A percentile compares a stretch with the other conserved stretches of the same genome.
Conservation (phyloP, 257 asterid genomes). For the Echium plantagineum region DNA sequence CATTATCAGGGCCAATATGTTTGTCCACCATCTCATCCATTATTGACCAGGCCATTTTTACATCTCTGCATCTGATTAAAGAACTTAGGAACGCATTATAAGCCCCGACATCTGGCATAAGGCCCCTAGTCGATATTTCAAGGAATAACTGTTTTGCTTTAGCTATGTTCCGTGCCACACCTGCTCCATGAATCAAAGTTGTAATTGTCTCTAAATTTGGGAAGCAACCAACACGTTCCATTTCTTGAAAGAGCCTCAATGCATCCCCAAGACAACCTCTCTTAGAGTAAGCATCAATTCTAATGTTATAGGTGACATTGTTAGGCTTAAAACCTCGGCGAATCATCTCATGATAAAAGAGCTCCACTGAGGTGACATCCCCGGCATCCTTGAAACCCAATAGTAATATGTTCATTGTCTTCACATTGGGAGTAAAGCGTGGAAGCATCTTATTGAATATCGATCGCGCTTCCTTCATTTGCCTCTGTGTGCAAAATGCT, state of each 20-base stretch:
- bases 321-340: conserved; percentile 79
- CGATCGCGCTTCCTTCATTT: conserved; percentile 78
- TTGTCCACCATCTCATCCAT: conserved; percentile 60
- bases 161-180: conserved; percentile 49
- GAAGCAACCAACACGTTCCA: conserved; percentile 36
- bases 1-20: conserved; percentile 41
- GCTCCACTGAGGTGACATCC: conserved; percentile 65
- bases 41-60: conserved; percentile 40
- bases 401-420: conserved; percentile 82
- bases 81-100: conserved; percentile 72
- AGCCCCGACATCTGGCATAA: conserved; percentile 53
- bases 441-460: conserved; percentile 62
- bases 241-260: conserved; percentile 64
- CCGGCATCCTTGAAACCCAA: conserved; percentile 89
- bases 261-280: conserved; percentile 63
- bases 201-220: conserved; percentile 71
- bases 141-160: conserved; percentile 55
- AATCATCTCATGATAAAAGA: conserved; percentile 87
- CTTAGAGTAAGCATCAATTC: conserved; percentile 75
- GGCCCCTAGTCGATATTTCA: conserved; percentile 34
- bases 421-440: conserved; percentile 52
- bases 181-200: conserved; percentile 89
- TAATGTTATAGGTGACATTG: conserved; percentile 43
- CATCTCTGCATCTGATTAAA: conserved; percentile 48
- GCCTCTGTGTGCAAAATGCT: conserved; percentile 81